phyloP scores from a whole-genome alignment of 31 red algal species.

The Asparagopsis taxiformis region DNA sequence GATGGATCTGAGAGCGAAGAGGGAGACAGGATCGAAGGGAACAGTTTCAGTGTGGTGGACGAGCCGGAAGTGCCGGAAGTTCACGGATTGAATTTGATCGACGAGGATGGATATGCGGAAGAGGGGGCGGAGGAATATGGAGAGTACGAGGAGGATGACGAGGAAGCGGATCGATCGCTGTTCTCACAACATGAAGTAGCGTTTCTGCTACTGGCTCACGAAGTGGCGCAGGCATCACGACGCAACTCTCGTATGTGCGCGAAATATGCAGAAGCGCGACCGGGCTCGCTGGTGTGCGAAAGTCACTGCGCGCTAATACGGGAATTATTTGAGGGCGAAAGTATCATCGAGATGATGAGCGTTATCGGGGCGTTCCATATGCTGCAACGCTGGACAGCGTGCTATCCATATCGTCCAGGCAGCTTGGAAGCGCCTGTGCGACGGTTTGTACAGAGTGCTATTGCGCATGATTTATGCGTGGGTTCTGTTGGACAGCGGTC shows the following conservation, averaged over 20 bases:
- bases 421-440: conserved; percentile 46
- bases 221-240: conserved; percentile 43
- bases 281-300: conserved; percentile 23
- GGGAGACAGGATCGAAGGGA: neutral
- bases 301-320: conserved; percentile 25
- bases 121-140: conserved; percentile 1
- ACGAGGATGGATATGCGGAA: conserved; percentile 1
- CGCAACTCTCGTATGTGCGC: conserved; percentile 25
- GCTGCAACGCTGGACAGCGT: conserved; percentile 49
- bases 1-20: neutral
- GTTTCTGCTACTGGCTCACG: conserved; percentile 43
- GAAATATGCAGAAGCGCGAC: conserved; percentile 31
- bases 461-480: conserved; percentile 41
- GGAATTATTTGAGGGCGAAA: conserved; percentile 30
- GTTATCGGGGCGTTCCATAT: conserved; percentile 43
- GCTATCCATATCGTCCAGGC: conserved; percentile 52
- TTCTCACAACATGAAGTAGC: conserved; percentile 49
- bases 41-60: conserved; percentile 21
- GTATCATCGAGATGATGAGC: conserved; percentile 39
- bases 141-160: conserved; percentile 4
- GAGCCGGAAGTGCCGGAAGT: conserved; percentile 57
- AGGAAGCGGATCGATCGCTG: conserved; percentile 11
- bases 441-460: conserved; percentile 39
- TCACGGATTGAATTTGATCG: conserved; percentile 35
- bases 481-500: conserved; percentile 52